Percentiles rank a stretch among this genome's conserved stretches.
These are phyloP conservation scores for Metarhizium humberi DNA, from an alignment of 2,329 filamentous ascomycete genomes.

Conservation along the genomic window DNA sequence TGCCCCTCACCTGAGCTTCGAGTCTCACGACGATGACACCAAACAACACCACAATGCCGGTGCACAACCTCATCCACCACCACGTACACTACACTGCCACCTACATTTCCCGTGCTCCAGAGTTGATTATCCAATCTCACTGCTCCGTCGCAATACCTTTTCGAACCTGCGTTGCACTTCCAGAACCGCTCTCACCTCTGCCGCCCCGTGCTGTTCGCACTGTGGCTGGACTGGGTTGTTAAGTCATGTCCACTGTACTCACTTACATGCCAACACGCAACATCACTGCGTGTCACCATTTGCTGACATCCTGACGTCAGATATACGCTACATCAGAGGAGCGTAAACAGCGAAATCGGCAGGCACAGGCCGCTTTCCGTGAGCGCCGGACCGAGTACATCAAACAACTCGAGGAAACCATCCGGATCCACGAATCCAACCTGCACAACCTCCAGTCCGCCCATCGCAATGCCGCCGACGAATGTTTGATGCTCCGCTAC, in stretches of 20 bases:
- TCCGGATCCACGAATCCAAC: constrained; percentile 93
- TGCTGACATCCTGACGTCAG: constrained; percentile 34
- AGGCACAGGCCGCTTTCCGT: constrained; percentile 94
- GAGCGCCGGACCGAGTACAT: constrained; percentile 98
- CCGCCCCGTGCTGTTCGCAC: too few species aligned
- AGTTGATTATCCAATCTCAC: not conserved
- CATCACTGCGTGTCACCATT: not conserved
- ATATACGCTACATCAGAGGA: constrained; percentile 99
- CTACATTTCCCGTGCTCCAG: not conserved
- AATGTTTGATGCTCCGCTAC: constrained; percentile 96
- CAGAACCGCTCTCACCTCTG: too few species aligned
- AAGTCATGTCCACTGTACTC: not conserved
- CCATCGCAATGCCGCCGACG: constrained; percentile 88
- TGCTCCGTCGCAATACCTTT: too few species aligned
- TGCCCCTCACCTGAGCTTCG: not conserved
- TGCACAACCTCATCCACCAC: not conserved
- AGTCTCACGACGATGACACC: not conserved
- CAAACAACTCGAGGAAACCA: constrained; percentile 95
- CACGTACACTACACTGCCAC: not conserved
- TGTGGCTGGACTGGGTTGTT: too few species aligned
- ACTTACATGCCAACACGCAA: not conserved
- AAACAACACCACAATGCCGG: not conserved
- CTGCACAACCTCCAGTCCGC: constrained; percentile 87
- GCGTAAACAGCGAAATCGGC: constrained; percentile 92
- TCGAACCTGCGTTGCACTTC: too few species aligned